Evolutionary conservation across 345 rosid genomes (phyloP), one percentile per base, ranked within the genome.

Genomic region (Odontarrhena argentea): DNA sequence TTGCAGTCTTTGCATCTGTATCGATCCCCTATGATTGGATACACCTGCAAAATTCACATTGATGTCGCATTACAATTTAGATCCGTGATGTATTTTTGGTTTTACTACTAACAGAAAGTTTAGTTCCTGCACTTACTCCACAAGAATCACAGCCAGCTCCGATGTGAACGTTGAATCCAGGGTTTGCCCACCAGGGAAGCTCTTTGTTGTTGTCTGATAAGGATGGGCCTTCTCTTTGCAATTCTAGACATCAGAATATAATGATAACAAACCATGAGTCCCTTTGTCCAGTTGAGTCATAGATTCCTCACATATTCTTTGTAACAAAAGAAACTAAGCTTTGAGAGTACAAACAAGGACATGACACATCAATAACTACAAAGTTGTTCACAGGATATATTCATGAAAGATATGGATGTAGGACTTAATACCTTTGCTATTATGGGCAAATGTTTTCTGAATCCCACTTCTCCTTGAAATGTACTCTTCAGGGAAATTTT

Each of bases 131-230:
- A 36, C 61, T 76, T 69, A 79, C 76, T 49, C 83, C 98, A 56
- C 95, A 89, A 68, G 72, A 71, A 80, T 92, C 97, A 65, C 98
- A 92, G 56, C 97, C 97, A 73, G 55, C 68, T 42, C 60, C 44
- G 6, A 4, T 0, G 73, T 87, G 96, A 68, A 70, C 60, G 5
- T 38, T 70, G 14, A 65, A 49, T 8, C 1, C 54, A 60, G 72
- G 72, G 69, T 74, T 67, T 32, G 60, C 73, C 74, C 61, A 50
- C 63, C 14, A 53, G 25, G 74, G 77, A 28, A 63, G 6, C 51
- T 30, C 61, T 15, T 55, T 62, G 43, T 34, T 55, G 11, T 55
- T n/a, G 32, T n/a, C 49, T 5, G 76, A 32, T 10, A 37, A 61
- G 36, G 63, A 69, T 18, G 51, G 9, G 25, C 72, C 77, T 47